Base-by-base conservation (phyloP, 2,329 filamentous ascomycete genomes). In the Torrubiellomyces zombiae region DNA sequence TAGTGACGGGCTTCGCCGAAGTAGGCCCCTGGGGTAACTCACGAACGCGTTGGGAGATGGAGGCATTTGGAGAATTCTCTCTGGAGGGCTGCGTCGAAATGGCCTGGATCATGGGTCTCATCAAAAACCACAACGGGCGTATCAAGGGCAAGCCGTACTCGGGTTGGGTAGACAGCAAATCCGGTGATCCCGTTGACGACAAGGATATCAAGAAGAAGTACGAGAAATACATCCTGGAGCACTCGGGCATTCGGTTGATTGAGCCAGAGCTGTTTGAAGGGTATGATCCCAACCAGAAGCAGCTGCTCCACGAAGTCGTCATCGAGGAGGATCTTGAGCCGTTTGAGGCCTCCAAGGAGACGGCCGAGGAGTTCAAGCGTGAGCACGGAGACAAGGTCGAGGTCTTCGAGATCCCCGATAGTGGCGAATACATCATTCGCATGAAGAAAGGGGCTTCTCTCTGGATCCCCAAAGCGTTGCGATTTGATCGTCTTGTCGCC, bases 81-180 rank as follows among this genome's bases (percentile, higher is more conserved):
- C 70, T 98, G 9, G 91, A 98, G 53, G 89, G 89, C 16, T 95
- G 89, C 44, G 77, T 98, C 32, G 89, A 98, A 56, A 98, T 98
- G 89, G 85, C 89, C 16, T 98, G 89, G 89, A 82, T 98, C 53
- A 98, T 95, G 86, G 89, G 89, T 45, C 72, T 95, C 31, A 95
- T 98, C 61, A 94, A 86, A 66, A 92, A 98, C 53, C 81, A 93
- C 62, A 95, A 95, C 40, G 89, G 89, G 11, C 75, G 76, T 16
- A 71, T 98, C 50, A 98, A 98, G 62, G 89, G 89, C 49, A 78
- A 92, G 59, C 78, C 78, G 36, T 95, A 98, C 58, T 82, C 86
- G 38, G 89, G 89, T 39, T 98, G 81, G 83, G 81, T 98, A 30
- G 89, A 98, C 45, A 66, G 73, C 48, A 95, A 95, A 68, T 75